phyloP scores from a whole-genome alignment of 2,329 filamentous ascomycete species.

The Epichloe sp. region DNA sequence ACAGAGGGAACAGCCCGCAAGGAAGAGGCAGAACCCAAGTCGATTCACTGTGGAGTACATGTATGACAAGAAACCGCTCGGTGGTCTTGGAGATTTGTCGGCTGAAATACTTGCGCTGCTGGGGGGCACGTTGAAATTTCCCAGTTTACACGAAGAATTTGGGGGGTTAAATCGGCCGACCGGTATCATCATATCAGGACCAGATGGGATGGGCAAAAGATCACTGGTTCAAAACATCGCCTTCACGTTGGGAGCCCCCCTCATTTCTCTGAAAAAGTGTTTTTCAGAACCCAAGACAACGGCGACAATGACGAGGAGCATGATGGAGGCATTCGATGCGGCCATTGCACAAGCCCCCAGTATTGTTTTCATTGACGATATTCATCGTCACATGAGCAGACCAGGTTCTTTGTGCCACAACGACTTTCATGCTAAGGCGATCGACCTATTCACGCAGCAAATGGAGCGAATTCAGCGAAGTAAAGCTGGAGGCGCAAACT shows the following conservation, averaged over 20 bases:
- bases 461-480: conserved; percentile 61
- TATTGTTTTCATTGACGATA: conserved; percentile 82
- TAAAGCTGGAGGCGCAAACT: conserved; percentile 61
- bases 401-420: conserved; percentile 62
- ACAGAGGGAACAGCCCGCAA: conserved; percentile 17
- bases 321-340: conserved; percentile 47
- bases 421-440: conserved; percentile 82
- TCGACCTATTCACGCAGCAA: conserved; percentile 69
- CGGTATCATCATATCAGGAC: conserved; percentile 65
- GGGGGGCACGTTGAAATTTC: conserved; percentile 9
- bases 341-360: conserved; percentile 72
- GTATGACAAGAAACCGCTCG: conserved; percentile 12
- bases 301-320: conserved; percentile 25
- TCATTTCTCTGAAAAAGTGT: conserved; percentile 41
- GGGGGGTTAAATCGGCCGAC: conserved; percentile 7
- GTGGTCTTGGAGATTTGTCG: conserved; percentile 18
- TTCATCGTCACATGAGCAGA: conserved; percentile 75
- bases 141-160: conserved; percentile 9
- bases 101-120: conserved; percentile 10
- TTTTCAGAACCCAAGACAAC: conserved; percentile 26
- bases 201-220: conserved; percentile 69
- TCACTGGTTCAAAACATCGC: conserved; percentile 64
- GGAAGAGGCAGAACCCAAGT: conserved; percentile 18
- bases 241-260: conserved; percentile 56
- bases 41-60: conserved; percentile 19